Percentiles rank a stretch among this genome's conserved stretches.
phyloP scores from a whole-genome alignment of 108 stramenopile genomes.

The Fragilariopsis cylindrus region DNA sequence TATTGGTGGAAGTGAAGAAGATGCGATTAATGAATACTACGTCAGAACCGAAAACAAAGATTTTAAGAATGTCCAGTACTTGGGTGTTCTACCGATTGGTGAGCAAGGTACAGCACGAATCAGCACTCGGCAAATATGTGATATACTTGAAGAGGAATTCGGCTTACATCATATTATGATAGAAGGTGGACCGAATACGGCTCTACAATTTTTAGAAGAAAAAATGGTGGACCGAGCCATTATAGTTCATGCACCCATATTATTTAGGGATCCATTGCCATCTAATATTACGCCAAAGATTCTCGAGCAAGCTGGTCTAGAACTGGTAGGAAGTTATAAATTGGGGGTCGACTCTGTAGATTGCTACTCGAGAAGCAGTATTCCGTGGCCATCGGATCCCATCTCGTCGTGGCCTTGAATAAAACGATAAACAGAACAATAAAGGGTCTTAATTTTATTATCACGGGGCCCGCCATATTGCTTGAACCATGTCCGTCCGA shows the following conservation, averaged over 20 bases:
- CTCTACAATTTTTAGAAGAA: conserved; percentile 56
- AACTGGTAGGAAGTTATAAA: conserved; percentile 35
- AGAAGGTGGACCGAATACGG: conserved; percentile 81
- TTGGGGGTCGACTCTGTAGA: conserved; percentile 60
- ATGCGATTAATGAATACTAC: not conserved
- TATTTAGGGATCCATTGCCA: conserved; percentile 50
- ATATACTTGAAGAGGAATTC: conserved; percentile 7
- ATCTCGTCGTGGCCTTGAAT: conserved; percentile 57
- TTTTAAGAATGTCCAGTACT: not conserved
- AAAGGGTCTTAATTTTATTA: not conserved
- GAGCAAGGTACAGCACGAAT: not conserved
- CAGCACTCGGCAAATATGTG: not conserved
- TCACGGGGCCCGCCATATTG: conserved; percentile 78
- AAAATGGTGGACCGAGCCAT: conserved; percentile 73
- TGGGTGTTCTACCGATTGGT: conserved; percentile 1
- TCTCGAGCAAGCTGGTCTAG: conserved; percentile 59
- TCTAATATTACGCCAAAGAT: conserved; percentile 45
- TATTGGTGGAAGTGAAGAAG: conserved; percentile 1
- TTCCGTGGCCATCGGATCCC: conserved; percentile 60
- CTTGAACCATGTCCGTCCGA: conserved; percentile 92
- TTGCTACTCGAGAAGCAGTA: conserved; percentile 57
- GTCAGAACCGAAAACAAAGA: not conserved
- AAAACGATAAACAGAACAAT: not conserved
- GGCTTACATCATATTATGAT: conserved; percentile 77
- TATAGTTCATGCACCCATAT: conserved; percentile 57